These are phyloP conservation scores for Ogataea henricii DNA, from an alignment of 805 yeast species.

Conservation along the genomic window DNA sequence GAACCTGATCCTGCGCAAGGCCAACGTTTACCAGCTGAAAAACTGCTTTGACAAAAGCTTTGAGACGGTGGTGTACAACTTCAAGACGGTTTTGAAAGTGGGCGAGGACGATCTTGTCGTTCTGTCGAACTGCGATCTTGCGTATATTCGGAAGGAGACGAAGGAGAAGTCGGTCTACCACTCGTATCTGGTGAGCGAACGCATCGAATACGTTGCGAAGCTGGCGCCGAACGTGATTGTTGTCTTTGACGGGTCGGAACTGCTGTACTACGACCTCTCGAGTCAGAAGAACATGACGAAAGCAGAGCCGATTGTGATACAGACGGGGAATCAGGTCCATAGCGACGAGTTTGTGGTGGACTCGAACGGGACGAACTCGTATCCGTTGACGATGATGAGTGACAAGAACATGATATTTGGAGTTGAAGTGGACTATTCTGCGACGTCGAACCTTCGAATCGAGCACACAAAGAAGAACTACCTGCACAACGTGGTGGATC, in stretches of 20 bases:
- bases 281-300: constrained; percentile 27
- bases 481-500: constrained; percentile 48
- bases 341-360: constrained; percentile 19
- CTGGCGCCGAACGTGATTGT: constrained; percentile 28
- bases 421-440: constrained; percentile 44
- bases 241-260: constrained; percentile 37
- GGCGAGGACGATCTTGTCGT: constrained; percentile 34
- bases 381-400: constrained; percentile 50
- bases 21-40: constrained; percentile 31
- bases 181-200: constrained; percentile 25
- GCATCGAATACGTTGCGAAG: constrained; percentile 36
- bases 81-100: constrained; percentile 30
- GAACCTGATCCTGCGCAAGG: constrained; percentile 23
- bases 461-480: constrained; percentile 44
- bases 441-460: constrained; percentile 26
- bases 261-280: constrained; percentile 34
- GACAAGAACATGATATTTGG: constrained; percentile 52
- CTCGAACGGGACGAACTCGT: constrained; percentile 40
- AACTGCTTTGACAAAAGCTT: constrained; percentile 28
- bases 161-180: constrained; percentile 24
- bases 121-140: constrained; percentile 31
- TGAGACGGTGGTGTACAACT: constrained; percentile 26
- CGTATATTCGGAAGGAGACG: constrained; percentile 28
- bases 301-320: constrained; percentile 32
- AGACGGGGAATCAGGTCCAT: constrained; percentile 34